These are phyloP conservation scores for Solanum etuberosum DNA, from an alignment of 257 asterid genomes.

Conservation along the genomic window DNA sequence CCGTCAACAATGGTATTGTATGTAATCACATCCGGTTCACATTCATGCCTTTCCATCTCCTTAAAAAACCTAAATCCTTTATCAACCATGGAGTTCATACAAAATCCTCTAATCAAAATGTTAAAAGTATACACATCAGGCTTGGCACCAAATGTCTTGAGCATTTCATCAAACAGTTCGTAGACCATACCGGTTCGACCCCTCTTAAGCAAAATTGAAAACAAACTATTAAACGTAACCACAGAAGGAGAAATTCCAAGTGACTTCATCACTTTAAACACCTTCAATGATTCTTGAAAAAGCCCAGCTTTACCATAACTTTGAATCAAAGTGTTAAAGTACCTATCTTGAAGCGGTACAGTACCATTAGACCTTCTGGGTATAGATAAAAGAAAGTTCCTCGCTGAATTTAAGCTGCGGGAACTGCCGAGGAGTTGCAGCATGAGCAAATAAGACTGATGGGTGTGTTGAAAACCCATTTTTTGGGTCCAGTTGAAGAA, in stretches of 20 bases:
- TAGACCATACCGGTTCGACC: constrained; percentile 53
- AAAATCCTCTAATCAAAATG: constrained; percentile 66
- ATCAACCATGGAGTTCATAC: constrained; percentile 60
- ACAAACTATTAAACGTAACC: constrained; percentile 52
- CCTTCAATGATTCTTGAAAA: constrained; percentile 57
- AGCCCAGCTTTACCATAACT: constrained; percentile 71
- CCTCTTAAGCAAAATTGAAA: constrained; percentile 49
- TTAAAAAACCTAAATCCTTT: constrained; percentile 63
- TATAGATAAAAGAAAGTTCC: constrained; percentile 65
- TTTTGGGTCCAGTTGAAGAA: constrained; percentile 62
- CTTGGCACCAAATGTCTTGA: constrained; percentile 57
- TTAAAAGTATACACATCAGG: constrained; percentile 72
- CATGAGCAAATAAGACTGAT: constrained; percentile 57
- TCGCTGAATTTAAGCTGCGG: constrained; percentile 57
- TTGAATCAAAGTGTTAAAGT: constrained; percentile 59
- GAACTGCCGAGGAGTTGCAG: constrained; percentile 50
- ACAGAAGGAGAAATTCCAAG: constrained; percentile 65
- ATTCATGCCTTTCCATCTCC: constrained; percentile 56
- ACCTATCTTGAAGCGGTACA: constrained; percentile 43
- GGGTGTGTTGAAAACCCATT: constrained; percentile 42
- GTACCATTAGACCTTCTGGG: constrained; percentile 37
- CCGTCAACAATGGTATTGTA: constrained; percentile 77
- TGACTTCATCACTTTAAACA: constrained; percentile 50
- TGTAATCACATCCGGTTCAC: constrained; percentile 54
- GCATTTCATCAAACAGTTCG: constrained; percentile 75